Conservation (phyloP, 2,329 filamentous ascomycete genomes). For the Beauveria sp. region DNA sequence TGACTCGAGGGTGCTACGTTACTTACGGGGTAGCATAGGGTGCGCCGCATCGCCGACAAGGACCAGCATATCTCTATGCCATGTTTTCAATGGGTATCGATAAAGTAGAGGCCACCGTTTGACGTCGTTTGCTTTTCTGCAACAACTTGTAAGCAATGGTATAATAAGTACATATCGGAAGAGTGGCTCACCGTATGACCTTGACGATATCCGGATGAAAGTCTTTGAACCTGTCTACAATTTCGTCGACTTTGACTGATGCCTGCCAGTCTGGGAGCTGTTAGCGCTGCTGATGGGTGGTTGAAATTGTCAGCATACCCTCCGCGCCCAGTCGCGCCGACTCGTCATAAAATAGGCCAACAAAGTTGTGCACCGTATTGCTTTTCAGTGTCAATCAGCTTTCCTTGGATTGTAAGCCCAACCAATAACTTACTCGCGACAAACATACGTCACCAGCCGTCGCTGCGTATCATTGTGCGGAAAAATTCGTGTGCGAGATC, state of each 20-base stretch:
- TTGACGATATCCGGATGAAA: conserved; percentile 21
- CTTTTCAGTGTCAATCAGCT: conserved; percentile 14
- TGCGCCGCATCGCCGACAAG: conserved; percentile 32
- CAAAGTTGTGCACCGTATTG: conserved; percentile 28
- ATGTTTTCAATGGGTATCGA: conserved; percentile 24
- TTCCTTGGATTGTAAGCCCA: neutral
- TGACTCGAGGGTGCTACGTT: neutral
- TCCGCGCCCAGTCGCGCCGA: conserved; percentile 14
- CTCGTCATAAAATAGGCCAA: conserved; percentile 23
- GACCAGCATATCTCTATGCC: conserved; percentile 24
- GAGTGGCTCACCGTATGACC: conserved; percentile 14
- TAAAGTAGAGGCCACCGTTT: conserved; percentile 30
- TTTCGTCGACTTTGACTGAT: conserved; percentile 21
- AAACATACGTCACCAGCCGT: conserved; percentile 26
- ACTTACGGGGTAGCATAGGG: conserved; percentile 30
- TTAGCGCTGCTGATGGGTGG: neutral
- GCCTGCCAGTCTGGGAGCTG: conserved; percentile 23
- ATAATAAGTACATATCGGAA: neutral
- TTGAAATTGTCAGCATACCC: conserved; percentile 10
- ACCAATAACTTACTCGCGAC: conserved; percentile 20
- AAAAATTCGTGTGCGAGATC: conserved; percentile 21
- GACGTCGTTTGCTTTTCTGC: conserved; percentile 26
- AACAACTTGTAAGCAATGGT: neutral
- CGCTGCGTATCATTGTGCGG: conserved; percentile 17
- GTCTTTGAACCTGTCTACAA: conserved; percentile 21